Evolutionary conservation across 2,329 filamentous ascomycete genomes (phyloP).

Genomic region (Hypoxylon sp.): DNA sequence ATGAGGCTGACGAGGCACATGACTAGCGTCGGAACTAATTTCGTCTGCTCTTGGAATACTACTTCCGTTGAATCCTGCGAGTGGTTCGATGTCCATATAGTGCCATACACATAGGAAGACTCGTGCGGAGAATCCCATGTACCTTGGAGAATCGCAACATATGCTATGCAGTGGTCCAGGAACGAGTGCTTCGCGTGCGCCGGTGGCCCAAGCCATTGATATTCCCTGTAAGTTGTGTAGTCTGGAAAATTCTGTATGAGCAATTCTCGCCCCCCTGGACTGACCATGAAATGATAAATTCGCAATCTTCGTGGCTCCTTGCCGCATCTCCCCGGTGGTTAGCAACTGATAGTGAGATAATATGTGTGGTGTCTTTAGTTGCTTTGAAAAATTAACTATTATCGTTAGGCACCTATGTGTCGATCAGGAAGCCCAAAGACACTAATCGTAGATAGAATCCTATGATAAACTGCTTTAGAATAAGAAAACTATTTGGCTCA

Average conservation of each 20-base stretch:
- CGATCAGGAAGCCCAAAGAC: background rate
- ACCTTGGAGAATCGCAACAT: conserved; percentile 7
- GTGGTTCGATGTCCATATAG: background rate
- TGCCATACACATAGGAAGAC: background rate
- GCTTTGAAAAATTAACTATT: background rate
- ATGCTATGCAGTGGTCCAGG: conserved; percentile 2
- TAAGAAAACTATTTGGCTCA: background rate
- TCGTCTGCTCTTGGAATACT: background rate
- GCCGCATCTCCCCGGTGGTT: background rate
- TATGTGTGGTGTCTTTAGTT: background rate
- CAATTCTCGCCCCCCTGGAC: background rate
- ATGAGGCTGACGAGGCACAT: conserved; percentile 6
- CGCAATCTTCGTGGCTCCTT: background rate
- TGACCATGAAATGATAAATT: background rate
- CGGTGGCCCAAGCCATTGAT: background rate
- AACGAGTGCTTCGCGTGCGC: conserved; percentile 6
- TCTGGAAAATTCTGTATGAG: conserved; percentile 3
- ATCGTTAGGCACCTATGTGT: background rate
- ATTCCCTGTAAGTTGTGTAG: background rate
- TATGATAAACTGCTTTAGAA: background rate
- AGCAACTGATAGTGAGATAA: background rate
- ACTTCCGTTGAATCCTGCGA: background rate
- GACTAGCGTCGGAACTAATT: background rate
- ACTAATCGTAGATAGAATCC: background rate
- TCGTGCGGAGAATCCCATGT: background rate